Base-by-base conservation (phyloP, 495 filamentous ascomycete species). In the Durotheca rogersii region DNA sequence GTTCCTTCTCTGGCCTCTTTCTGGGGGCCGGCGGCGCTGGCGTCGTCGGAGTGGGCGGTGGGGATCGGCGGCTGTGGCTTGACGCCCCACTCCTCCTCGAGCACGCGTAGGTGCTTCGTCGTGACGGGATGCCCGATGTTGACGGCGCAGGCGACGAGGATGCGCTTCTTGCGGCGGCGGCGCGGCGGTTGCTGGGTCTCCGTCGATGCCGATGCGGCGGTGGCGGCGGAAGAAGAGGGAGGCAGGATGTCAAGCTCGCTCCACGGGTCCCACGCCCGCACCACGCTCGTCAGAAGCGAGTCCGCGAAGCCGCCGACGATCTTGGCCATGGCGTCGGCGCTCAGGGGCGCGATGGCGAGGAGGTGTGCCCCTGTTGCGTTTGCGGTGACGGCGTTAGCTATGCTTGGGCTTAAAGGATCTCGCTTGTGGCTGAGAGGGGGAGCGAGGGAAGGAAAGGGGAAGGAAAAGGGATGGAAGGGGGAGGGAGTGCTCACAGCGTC, bases 211-310 rank as follows among this genome's bases (percentile, higher is more conserved):
- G n/a, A n/a, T n/a, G n/a, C n/a, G 1, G 18, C 49, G 47, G 33
- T 30, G 16, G 18, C 2, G 3, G 25, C 7, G n/a, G 31, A 5
- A 6, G 33, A 20, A 1, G 39, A 4, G 9, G 29, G 20, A 1
- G 37, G 2, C 12, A 54, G 31, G 15, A 52, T 60, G 52, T 87
- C 84, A 6, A 86, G 72, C 37, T 69, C 60, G 19, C 81, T 81
- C 12, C 81, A 82, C 1, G 83, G 83, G 68, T 96, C 91, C 92
- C 92, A 96, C 1, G 91, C 91, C 17, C 91, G 72, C n/a, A 95
- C 76, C 0, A 92, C 84, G 27, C 77, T 82, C 7, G 79, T 74
- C 2, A 95, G 57, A 9, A 92, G 71, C 35, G 85, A 81, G 60
- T 90, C 86, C 2, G 77, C 72, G 25, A 88, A 68, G 1, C 89